Conservation (phyloP, 805 yeast species). For the Zygosaccharomyces gambellarensis region DNA sequence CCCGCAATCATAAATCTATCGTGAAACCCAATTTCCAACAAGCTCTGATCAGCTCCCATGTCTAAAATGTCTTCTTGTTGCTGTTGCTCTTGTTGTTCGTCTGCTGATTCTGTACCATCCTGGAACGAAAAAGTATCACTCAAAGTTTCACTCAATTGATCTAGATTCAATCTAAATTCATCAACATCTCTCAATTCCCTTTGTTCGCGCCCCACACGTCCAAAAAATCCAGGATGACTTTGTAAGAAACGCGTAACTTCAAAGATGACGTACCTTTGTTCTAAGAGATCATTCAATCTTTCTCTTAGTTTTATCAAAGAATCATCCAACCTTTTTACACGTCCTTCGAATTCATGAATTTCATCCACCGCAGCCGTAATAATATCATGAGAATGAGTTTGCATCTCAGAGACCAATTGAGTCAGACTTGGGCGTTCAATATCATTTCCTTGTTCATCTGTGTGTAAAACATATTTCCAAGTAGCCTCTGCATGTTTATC, state of each 20-base stretch:
- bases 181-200: conserved; percentile 19
- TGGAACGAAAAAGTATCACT: conserved; percentile 29
- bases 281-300: conserved; percentile 62
- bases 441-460: conserved; percentile 25
- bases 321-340: conserved; percentile 67
- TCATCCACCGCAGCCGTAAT: conserved; percentile 59
- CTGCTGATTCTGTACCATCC: conserved; percentile 8
- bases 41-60: conserved; percentile 24
- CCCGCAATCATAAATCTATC: conserved; percentile 51
- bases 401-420: conserved; percentile 20
- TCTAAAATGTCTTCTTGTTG: conserved; percentile 3
- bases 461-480: conserved; percentile 35
- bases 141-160: conserved; percentile 22
- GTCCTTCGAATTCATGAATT: conserved; percentile 62
- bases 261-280: conserved; percentile 59
- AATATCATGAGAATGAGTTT: conserved; percentile 34
- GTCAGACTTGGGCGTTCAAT: conserved; percentile 18
- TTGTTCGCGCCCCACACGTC: conserved; percentile 23
- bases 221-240: conserved; percentile 32
- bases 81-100: conserved; percentile 10
- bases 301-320: conserved; percentile 58
- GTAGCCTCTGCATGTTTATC: conserved; percentile 40
- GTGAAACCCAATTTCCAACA: conserved; percentile 38
- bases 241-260: conserved; percentile 48
- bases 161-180: conserved; percentile 21